A percentile compares a stretch with the other conserved stretches of the same genome.
Evolutionary conservation across 441 rosid species (phyloP).

Genomic region (Metrosideros polymorpha): DNA sequence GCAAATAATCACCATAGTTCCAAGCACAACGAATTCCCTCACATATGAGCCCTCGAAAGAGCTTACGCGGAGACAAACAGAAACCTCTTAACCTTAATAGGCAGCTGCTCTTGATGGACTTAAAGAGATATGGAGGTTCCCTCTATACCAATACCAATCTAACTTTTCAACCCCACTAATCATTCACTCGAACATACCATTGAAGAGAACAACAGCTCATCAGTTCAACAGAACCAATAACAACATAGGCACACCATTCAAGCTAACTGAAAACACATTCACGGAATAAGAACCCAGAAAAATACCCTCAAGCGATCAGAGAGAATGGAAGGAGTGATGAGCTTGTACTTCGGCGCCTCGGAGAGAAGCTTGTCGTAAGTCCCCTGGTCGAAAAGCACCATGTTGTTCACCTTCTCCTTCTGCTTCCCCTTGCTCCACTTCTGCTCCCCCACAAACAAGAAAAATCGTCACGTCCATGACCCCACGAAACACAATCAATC

Average conservation of each 20-base stretch:
- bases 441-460: conserved; percentile 18
- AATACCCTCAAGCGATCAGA: conserved; percentile 54
- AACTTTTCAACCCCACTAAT: background rate
- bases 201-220: background rate
- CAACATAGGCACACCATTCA: background rate
- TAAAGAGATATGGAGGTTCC: background rate
- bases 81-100: background rate
- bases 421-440: conserved; percentile 87
- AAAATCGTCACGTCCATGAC: background rate
- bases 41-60: background rate
- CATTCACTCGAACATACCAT: background rate
- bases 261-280: background rate
- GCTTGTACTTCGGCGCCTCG: conserved; percentile 61
- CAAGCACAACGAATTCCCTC: background rate
- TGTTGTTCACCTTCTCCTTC: conserved; percentile 72
- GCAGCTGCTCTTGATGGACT: background rate
- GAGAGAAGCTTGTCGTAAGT: conserved; percentile 60
- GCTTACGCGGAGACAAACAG: background rate
- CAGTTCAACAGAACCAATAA: background rate
- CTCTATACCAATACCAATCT: background rate
- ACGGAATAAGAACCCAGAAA: background rate
- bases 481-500: background rate
- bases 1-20: background rate
- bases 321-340: conserved; percentile 55
- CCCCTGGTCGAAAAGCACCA: conserved; percentile 57